phyloP scores from a whole-genome alignment of 2,329 filamentous ascomycete genomes.

The Alternaria alternata region DNA sequence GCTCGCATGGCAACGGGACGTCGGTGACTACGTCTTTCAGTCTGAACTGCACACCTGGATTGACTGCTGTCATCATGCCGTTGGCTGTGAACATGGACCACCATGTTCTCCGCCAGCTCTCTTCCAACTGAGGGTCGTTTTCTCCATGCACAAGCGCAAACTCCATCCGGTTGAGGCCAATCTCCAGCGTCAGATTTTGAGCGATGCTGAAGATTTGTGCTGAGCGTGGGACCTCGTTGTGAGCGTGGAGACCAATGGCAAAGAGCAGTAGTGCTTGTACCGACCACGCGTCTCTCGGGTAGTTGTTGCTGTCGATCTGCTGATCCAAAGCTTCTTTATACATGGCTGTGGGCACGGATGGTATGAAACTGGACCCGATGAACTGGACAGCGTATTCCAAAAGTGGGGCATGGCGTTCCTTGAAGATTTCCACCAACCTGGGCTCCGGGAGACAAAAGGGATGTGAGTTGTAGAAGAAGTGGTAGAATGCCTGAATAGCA shows the following conservation, averaged over 20 bases:
- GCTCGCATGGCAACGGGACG: slow-evolving; percentile 82
- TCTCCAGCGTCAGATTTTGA: slow-evolving; percentile 75
- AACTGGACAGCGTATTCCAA: slow-evolving; percentile 65
- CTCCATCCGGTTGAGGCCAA: slow-evolving; percentile 75
- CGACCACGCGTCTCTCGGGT: slow-evolving; percentile 59
- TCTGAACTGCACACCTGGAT: slow-evolving; percentile 73
- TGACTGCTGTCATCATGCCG: slow-evolving; percentile 83
- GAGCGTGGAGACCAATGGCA: slow-evolving; percentile 79
- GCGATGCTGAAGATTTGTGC: slow-evolving; percentile 71
- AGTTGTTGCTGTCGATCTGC: slow-evolving; percentile 41
- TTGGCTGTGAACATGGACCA: slow-evolving; percentile 87
- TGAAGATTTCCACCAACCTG: slow-evolving; percentile 52
- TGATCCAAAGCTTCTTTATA: slow-evolving; percentile 53
- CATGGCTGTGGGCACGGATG: slow-evolving; percentile 54
- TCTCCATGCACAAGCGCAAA: slow-evolving; percentile 72
- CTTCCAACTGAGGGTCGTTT: slow-evolving; percentile 74
- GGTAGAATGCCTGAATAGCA: slow-evolving; percentile 46
- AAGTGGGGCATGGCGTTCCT: slow-evolving; percentile 51
- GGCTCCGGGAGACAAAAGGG: slow-evolving; percentile 63
- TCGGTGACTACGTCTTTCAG: slow-evolving; percentile 72
- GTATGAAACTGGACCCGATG: slow-evolving; percentile 63
- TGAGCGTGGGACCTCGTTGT: slow-evolving; percentile 74
- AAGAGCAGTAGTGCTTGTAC: slow-evolving; percentile 82
- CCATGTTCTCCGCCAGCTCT: slow-evolving; percentile 89
- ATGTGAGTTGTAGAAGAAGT: slow-evolving; percentile 65